Evolutionary conservation across 495 filamentous ascomycete genomes (phyloP), one percentile per base, ranked within the genome.

Genomic region (Hypoxylon cercidicola): DNA sequence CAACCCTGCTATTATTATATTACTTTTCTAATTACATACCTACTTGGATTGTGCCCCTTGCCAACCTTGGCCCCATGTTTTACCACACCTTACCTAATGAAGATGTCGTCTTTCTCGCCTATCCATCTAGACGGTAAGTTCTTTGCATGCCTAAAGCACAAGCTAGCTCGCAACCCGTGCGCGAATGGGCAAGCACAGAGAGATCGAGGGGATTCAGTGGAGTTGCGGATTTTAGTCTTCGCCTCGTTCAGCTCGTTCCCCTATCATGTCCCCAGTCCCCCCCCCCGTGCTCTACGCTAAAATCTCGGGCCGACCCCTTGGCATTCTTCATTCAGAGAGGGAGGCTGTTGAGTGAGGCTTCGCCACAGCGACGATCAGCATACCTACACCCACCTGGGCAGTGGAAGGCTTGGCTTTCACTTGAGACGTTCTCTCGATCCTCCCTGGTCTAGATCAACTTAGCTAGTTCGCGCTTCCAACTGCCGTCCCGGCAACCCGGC

Each of bases 1-100:
- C 57, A 54, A 62, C 64, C 64, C 52, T 66, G 47, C 46, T 57
- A 61, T 56, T 60, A 51, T 66, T 55, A 55, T 60, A 66, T 57
- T 66, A 50, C 57, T 39, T 55, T 46, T 32, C 9, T 54, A 13
- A 50, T 59, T 60, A 60, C 55, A 60, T 60, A 48, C 55, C 23
- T 50, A 50, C 18, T 16, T 4, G 10, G 37, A 7, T 1, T 40
- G 15, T 40, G 37, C 12, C 37, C 56, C 56, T 61, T 56, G 56
- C 52, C 49, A 41, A 19, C 28, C 40, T 40, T n/a, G 32, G 35
- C 43, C 23, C 39, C 21, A 40, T 46, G 46, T 57, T 13, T 57
- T 52, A 66, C 37, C 46, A 46, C 46, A 47, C 58, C 51, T 62
- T 57, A 68, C 64, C 53, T 55, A 68, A 68, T 58, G n/a, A 50